Base-by-base conservation (phyloP, 768 basidiomycete species). In the Fistulinella prunicolor region DNA sequence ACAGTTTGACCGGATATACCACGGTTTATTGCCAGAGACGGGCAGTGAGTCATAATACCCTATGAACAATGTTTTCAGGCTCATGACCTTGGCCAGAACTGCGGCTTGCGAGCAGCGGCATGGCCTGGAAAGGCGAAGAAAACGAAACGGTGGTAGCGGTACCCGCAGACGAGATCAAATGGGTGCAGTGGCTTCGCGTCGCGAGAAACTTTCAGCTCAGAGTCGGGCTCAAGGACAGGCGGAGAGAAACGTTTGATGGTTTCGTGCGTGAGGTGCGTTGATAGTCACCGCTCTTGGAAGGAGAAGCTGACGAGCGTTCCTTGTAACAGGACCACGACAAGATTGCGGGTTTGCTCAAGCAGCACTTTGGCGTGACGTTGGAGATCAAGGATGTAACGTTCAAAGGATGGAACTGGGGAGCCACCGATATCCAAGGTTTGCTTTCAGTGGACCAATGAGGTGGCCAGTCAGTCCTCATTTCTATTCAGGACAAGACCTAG, bases 331-430 rank as follows among this genome's bases (percentile, higher is more conserved):
- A 99, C 66, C 87, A 91, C 49, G 96, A 98, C 49, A 86, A 85
- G 53, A 63, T 98, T n/a, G 73, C 84, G 4, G 71, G 77, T 42
- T 64, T 94, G 36, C 69, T 96, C 55, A 94, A 95, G 69, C 89
- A 88, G 52, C 82, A 93, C 68, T 98, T 93, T 70, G 81, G 78
- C 36, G 73, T 95, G 49, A 81, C 87, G 3, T 73, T 98, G 20
- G 96, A 98, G 64, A 79, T 78, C 5, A 85, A 83, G 65, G 96
- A 99, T 55, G 76, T 84, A 16, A 85, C 89, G 12, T 81, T 94
- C 65, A 94, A 90, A 64, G 96, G 96, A 1, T 98, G 93, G 93
- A 98, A 99, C 66, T 98, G 96, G 96, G 96, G 96, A 5, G 80
- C 86, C 24, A 89, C 91, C 2, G 92, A 95, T 61, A 90, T 98